Base-by-base conservation (phyloP, 108 stramenopile genomes). In the Asterionellopsis glacialis region DNA sequence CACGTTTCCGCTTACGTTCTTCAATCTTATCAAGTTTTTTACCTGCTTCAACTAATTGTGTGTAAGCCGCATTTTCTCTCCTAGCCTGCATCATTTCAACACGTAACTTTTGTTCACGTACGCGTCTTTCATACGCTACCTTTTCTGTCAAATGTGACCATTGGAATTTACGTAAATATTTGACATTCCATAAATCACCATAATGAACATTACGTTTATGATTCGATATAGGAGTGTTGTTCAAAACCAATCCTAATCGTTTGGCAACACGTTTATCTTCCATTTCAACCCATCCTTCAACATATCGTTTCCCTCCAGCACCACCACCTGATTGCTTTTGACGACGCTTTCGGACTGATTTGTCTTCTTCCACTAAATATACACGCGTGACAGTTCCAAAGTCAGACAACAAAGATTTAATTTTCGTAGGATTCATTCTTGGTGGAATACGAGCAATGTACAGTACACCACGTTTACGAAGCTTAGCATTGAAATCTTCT, bases 111-210 rank as follows among this genome's bases (percentile, higher is more conserved):
- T 89, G 89, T 52, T 96, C 95, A 53, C 91, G 72, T 1, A 97
- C 89, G 44, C 94, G 74, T 52, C 96, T 72, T 67, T 99, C 97
- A 63, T 98, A 97, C 9, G 96, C 95, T 11, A 96, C 87, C 78
- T 97, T 98, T 75, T 99, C 98, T 18, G 98, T 96, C 27, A 99
- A 71, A 59, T 95, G 92, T 18, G 80, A 74, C 98, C 98, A 99
- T 62, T 95, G 85, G 79, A 99, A 99, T 27, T 91, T 92, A 9
- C 60, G 60, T 52, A 99, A 61, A 70, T 96, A 97, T 63, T 97
- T 99, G 51, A 99, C 43, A 69, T 91, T 94, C 98, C 98, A 99
- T 45, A 95, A 72, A 65, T 95, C 95, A 45, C 94, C 91, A 74
- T 75, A 86, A 53, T 93, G 88, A 0, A 74, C 61, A 60, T 68